Percentiles rank a stretch among this genome's conserved stretches.
These are phyloP conservation scores for Suillus hirtellus DNA, from an alignment of 768 basidiomycete species.

Conservation along the genomic window DNA sequence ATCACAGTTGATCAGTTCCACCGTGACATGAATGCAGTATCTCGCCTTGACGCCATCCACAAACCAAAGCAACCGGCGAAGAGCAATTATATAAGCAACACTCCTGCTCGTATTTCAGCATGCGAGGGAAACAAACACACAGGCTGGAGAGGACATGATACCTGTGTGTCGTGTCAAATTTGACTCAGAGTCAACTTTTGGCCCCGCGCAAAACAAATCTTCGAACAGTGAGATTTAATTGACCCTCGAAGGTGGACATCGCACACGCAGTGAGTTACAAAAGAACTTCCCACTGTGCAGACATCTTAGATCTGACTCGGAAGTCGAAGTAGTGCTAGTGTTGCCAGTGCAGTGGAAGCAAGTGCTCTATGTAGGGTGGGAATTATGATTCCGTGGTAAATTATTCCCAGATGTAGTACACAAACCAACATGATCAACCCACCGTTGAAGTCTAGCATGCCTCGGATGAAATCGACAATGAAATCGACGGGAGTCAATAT, in stretches of 20 bases:
- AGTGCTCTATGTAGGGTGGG: background rate
- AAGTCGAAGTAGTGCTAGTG: background rate
- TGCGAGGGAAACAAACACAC: background rate
- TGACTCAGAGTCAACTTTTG: background rate
- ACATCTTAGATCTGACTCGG: background rate
- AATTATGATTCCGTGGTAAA: background rate
- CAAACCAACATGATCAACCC: background rate
- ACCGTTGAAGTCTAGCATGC: too few relatives aligned
- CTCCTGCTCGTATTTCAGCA: background rate
- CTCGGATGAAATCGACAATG: background rate
- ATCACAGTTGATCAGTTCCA: background rate
- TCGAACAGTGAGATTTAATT: background rate
- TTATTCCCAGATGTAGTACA: background rate
- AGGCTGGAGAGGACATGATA: background rate
- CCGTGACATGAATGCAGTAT: background rate
- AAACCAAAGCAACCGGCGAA: background rate
- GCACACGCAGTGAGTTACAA: background rate
- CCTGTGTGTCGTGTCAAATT: background rate
- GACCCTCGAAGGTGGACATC: background rate
- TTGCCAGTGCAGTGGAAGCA: background rate
- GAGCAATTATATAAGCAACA: background rate
- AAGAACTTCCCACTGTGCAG: background rate
- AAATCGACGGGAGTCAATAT: background rate
- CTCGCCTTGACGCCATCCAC: background rate
- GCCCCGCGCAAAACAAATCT: background rate